Percentiles rank a stretch among this genome's conserved stretches.
Evolutionary conservation across 305 asterid species (phyloP).

Genomic region (Rubia tinctorum): DNA sequence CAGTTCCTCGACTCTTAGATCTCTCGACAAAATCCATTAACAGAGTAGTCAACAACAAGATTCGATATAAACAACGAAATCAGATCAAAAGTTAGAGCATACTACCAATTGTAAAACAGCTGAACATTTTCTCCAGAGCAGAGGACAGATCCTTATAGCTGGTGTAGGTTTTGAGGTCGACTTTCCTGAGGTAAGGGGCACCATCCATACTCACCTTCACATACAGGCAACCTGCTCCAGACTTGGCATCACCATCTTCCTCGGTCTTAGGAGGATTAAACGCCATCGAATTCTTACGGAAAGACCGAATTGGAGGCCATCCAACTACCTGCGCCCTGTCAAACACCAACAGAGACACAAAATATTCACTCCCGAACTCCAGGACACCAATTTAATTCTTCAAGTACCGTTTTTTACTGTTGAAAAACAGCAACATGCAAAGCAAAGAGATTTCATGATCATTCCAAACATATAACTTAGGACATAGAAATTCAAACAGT

Average conservation of each 20-base stretch:
- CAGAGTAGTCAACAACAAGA: not conserved
- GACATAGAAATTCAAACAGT: not conserved
- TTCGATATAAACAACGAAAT: too few relatives aligned
- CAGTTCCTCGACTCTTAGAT: not conserved
- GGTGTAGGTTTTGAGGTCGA: constrained; percentile 34
- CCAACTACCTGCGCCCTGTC: constrained; percentile 51
- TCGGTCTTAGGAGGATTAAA: constrained; percentile 33
- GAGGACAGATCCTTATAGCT: constrained; percentile 37
- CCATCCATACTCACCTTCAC: constrained; percentile 55
- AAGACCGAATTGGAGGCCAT: constrained; percentile 56
- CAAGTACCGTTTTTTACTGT: not conserved
- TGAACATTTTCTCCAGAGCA: constrained; percentile 47
- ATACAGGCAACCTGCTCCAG: constrained; percentile 34
- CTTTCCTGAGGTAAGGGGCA: constrained; percentile 48
- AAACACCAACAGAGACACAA: not conserved
- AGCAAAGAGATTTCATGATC: not conserved
- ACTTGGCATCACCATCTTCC: constrained; percentile 30
- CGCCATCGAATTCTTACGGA: constrained; percentile 41
- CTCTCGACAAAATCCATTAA: not conserved
- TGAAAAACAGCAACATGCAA: constrained; percentile 6
- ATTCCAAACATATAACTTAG: not conserved
- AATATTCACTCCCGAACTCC: not conserved
- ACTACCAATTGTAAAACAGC: constrained; percentile 42
- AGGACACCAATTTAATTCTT: not conserved
- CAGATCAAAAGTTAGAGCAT: not conserved